Base-by-base conservation (phyloP, 352 stramenopile genomes). In the Phytophthora hybrid region DNA sequence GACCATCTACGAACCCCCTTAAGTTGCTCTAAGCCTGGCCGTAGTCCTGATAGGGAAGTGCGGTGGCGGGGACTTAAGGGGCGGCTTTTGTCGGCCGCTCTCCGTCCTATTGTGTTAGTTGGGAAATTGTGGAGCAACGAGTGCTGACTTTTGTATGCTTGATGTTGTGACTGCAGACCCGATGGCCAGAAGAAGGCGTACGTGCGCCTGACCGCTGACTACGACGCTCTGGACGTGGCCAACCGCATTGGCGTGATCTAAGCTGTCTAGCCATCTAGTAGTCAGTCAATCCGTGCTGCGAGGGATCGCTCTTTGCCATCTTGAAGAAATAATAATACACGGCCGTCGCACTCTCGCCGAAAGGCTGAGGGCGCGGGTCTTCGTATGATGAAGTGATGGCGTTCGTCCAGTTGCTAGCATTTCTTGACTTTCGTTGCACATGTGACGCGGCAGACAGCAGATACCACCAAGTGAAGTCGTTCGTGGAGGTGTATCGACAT, bases 231-330 rank as follows among this genome's bases (percentile, higher is more conserved):
- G 81, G 98, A 99, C 91, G 97, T 99, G 84, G 98, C 98, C 70
- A 99, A 99, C 94, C 96, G 97, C 85, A 99, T 99, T 88, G 98
- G 98, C 85, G 98, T 99, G 76, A 99, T 99, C 93, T 99, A 99
- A 99, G 80, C 74, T 70, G 21, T 71, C 58, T 72, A 59, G 46
- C 49, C 49, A 26, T 69, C 19, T 66, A 51, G 46, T 66, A 71
- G 56, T 26, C 71, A 66, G 47, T 16, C 16, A 58, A 46, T 51
- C 32, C 49, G 54, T 67, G 56, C 58, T 71, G 54, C 51, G 34
- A 78, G 66, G 71, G 73, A 86, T 83, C 66, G 79, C 69, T 89
- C 75, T 85, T 74, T 90, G 83, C 79, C 78, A 90, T 87, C 74
- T 87, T 88, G 59, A 77, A 72, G 66, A 76, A 76, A 81, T 73